A percentile compares a stretch with the other conserved stretches of the same genome.
These are phyloP conservation scores for Tolypocladium ovalisporum DNA, from an alignment of 2,329 filamentous ascomycete genomes.

Conservation along the genomic window DNA sequence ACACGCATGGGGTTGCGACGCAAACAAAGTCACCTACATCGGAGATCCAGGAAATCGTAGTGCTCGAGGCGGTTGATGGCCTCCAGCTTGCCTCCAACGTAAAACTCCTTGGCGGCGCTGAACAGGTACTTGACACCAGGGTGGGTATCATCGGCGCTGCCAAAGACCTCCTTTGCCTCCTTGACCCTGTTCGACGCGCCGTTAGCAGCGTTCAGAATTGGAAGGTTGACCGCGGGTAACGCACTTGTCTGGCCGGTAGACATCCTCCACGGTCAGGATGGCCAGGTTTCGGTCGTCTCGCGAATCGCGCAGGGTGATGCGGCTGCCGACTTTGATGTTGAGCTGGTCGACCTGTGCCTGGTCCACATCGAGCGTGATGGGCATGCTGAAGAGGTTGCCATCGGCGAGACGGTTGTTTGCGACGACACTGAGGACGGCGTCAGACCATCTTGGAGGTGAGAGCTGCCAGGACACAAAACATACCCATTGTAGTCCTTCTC, in stretches of 20 bases:
- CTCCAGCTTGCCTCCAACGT: conserved; percentile 92
- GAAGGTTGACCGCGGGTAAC: conserved; percentile 16
- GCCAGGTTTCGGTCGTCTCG: conserved; percentile 93
- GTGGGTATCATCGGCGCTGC: conserved; percentile 79
- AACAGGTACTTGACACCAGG: conserved; percentile 87
- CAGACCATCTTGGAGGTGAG: not conserved
- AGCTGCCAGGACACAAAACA: conserved; percentile 15
- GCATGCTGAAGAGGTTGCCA: conserved; percentile 91
- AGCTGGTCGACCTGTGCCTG: conserved; percentile 63
- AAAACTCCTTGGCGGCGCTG: conserved; percentile 72
- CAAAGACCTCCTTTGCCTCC: conserved; percentile 91
- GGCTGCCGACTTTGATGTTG: conserved; percentile 67
- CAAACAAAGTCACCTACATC: conserved; percentile 50
- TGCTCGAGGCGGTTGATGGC: conserved; percentile 92
- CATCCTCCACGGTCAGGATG: conserved; percentile 89
- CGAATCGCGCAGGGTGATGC: conserved; percentile 85
- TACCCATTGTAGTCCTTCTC: conserved; percentile 95
- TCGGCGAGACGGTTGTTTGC: conserved; percentile 75
- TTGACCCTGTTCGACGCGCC: conserved; percentile 46
- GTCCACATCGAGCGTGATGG: conserved; percentile 83
- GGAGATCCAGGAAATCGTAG: conserved; percentile 95
- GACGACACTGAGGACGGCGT: conserved; percentile 55
- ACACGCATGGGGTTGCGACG: not conserved
- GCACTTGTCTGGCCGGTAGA: conserved; percentile 94
- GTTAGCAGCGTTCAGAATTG: conserved; percentile 1